Base-by-base conservation (phyloP, 768 basidiomycete genomes). In the Coprinopsis marcescibilis region DNA sequence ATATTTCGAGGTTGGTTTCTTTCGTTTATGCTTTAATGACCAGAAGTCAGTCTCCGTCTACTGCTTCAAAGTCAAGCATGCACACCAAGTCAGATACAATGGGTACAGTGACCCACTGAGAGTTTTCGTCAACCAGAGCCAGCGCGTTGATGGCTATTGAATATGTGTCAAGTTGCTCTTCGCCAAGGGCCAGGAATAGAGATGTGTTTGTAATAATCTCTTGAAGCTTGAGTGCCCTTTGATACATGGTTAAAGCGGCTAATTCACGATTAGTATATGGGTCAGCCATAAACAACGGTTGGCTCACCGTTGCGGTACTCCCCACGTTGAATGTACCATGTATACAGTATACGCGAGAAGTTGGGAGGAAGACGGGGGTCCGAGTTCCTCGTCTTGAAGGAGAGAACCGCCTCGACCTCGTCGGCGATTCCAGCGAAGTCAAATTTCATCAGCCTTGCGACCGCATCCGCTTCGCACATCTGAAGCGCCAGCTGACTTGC, bases 161-260 rank as follows among this genome's bases (percentile, higher is more conserved):
- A 56, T 89, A 85, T 12, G 90, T 87, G 56, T 93, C 81, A 25
- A 83, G 65, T 60, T 83, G 89, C 56, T 85, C 79, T 55, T 83
- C 80, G 27, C 81, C 76, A 52, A 75, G 59, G 12, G 69, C 61
- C 26, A 71, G 53, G 52, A 75, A 69, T 8, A 68, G 58, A 10
- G 61, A 53, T 21, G 65, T 52, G 56, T 73, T 71, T 21, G 55
- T 57, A 43, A 71, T 73, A 15, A 86, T 58, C 26, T 77, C 77
- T 42, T 77, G 80, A 7, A 98, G 66, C 58, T 91, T 87, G 52
- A 83, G 73, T 17, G 87, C 91, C 45, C 91, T 83, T 56, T 89
- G 88, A 63, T 94, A 97, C 94, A 98, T 96, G 8, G 83, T 83
- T 43, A 85, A 74, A 13, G 89, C 89, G 46, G 94, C 95, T 97